Evolutionary conservation across 371 early-diverging fungal genomes (phyloP).

Genomic region (Rhizomucor pusillus): DNA sequence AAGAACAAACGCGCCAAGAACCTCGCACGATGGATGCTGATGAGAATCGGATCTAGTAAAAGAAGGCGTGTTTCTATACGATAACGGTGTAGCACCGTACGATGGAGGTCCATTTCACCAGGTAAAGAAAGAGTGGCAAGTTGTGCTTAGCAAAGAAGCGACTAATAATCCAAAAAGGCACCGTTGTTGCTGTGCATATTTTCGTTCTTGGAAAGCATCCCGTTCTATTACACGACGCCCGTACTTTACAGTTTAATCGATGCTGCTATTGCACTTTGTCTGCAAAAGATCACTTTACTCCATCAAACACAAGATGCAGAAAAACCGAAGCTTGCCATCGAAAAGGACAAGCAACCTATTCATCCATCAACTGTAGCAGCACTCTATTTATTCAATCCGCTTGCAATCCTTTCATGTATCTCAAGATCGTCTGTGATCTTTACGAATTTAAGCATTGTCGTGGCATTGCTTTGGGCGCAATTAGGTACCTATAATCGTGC

Average conservation of each 20-base stretch:
- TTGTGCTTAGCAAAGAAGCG: no score
- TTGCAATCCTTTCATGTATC: slow-evolving; percentile 71
- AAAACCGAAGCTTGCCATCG: slow-evolving; percentile 21
- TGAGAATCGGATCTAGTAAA: slow-evolving; percentile 49
- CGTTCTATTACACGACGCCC: slow-evolving; percentile 30
- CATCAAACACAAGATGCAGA: slow-evolving; percentile 33
- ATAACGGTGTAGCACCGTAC: slow-evolving; percentile 79
- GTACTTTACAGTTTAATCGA: slow-evolving; percentile 65
- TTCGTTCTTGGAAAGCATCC: slow-evolving; percentile 40
- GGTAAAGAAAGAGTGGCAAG: slow-evolving; percentile 31
- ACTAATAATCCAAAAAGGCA: slow-evolving; percentile 49
- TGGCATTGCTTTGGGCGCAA: slow-evolving; percentile 65
- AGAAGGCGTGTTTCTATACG: slow-evolving; percentile 84
- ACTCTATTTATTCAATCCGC: slow-evolving; percentile 84
- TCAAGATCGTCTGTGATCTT: slow-evolving; percentile 74
- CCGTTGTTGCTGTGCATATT: slow-evolving; percentile 78
- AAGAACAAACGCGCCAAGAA: slow-evolving; percentile 13
- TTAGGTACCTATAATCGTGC: slow-evolving; percentile 41
- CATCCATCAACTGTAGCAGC: slow-evolving; percentile 45
- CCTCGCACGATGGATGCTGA: background rate
- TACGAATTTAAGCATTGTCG: slow-evolving; percentile 67
- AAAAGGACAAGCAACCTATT: slow-evolving; percentile 16
- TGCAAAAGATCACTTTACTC: slow-evolving; percentile 46
- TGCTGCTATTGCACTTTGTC: slow-evolving; percentile 56
- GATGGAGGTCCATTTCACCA: slow-evolving; percentile 89